Evolutionary conservation across 2,329 filamentous ascomycete genomes (phyloP), one percentile per base, ranked within the genome.

Genomic region (Beauveria rudraprayagi): DNA sequence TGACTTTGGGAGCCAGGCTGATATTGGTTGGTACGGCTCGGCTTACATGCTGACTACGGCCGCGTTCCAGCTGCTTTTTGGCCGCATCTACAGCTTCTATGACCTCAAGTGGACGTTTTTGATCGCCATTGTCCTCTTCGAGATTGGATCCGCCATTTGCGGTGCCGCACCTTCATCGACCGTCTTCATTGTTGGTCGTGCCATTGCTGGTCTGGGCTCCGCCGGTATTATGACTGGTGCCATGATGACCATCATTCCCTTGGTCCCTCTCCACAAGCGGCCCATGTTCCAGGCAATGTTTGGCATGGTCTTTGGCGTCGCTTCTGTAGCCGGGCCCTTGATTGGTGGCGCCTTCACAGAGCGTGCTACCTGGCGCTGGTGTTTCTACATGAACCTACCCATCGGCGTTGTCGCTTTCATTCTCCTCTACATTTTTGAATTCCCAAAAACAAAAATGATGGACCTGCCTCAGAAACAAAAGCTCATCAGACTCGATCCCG

Each of bases 11-110:
- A 79, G 80, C 56, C 71, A 83, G 5, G 78, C 77, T 5, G 83
- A 86, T 63, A 81, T 86, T 58, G 82, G 81, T 56, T 86, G 83
- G 83, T 85, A 85, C 68, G 81, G 80, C 3, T 81, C 80, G 53
- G 78, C 80, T 7, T 83, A 83, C 68, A 81, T 86, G 76, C 73
- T 87, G 64, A 84, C 83, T 14, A 82, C 81, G 2, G 78, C 81
- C 7, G 80, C 80, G n/a, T 74, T 71, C 22, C 79, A 83, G 66
- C 73, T 82, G 3, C 67, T 83, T 9, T 83, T 80, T 66, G 81
- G 82, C 7, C 75, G 80, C 44, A 75, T 84, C 44, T 84, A 82
- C 68, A 78, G 76, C 63, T 81, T 81, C 64, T 84, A 82, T 65
- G 75, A 78, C 61, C 72, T 80, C 63, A 79, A 81, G 61, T 76